Base-by-base conservation (phyloP, 2,329 filamentous ascomycete species). In the Capronia epimyces region DNA sequence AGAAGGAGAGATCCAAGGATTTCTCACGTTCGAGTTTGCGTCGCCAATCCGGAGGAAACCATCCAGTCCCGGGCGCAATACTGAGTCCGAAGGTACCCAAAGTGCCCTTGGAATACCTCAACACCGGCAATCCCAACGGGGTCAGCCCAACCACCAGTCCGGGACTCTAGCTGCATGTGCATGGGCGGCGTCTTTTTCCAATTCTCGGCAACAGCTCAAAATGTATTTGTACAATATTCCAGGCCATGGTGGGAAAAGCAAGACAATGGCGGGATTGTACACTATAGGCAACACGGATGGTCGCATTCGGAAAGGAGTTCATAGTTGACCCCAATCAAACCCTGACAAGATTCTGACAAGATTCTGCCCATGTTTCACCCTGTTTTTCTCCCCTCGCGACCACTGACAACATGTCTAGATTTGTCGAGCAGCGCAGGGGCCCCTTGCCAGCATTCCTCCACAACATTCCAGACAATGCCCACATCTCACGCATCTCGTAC, bases 61-160 rank as follows among this genome's bases (percentile, higher is more conserved):
- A 43, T 32, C 46, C 36, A 15, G 29, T 49, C 3, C 16, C 46
- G 12, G 49, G 29, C n/a, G 56, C 67, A 32, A 61, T 58, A 18
- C 67, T 71, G 52, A 68, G 31, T 63, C 68, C 36, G 65, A 65
- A 70, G 16, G 72, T 76, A 9, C 73, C 73, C 2, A 73, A 72
- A 53, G 72, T 76, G 6, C 73, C 73, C 0, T 60, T 68, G 37
- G 73, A 74, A 48, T 76, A 74, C 61, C 66, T 75, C 34, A 62
- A 64, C 10, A 68, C 66, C 18, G 43, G 48, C 42, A 52, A 42
- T 24, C 8, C 45, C 16, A 50, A 20, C 21, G 46, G 46, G 21
- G 22, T 52, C 25, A 57, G 55, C 39, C 55, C 55, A 12, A 57
- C 55, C 4, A 46, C 41, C 13, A 55, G 52, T 40, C 55, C 55